phyloP scores from a whole-genome alignment of 495 filamentous ascomycete genomes.

The Tetracladium setigerum region DNA sequence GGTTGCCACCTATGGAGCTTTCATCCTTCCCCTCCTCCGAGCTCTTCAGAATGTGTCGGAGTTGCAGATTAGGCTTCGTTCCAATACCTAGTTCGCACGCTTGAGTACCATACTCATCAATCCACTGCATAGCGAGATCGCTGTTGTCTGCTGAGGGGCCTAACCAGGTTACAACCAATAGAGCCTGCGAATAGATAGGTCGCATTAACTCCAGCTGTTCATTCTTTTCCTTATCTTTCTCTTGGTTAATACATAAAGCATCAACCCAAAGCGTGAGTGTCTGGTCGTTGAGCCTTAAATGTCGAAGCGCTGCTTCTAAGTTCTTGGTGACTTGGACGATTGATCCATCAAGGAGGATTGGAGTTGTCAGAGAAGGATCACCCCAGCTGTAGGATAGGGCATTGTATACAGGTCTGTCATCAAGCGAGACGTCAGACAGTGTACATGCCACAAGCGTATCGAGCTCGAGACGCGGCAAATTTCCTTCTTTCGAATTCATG shows the following conservation, averaged over 20 bases:
- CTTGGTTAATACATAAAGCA: neutral
- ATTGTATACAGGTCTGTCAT: constrained; percentile 1
- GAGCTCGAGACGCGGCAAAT: too few species aligned
- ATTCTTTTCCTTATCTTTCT: neutral
- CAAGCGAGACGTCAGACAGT: neutral
- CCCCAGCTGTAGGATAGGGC: constrained; percentile 1
- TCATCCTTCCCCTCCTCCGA: neutral
- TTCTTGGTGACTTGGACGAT: constrained; percentile 7
- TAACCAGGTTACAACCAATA: constrained; percentile 1
- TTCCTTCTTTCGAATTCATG: too few species aligned
- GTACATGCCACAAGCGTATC: too few species aligned
- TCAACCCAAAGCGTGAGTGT: constrained; percentile 16
- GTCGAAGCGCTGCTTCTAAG: neutral
- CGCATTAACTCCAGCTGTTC: neutral
- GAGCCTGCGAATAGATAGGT: neutral
- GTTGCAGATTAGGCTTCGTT: constrained; percentile 11
- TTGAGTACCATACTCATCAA: neutral
- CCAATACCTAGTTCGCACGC: neutral
- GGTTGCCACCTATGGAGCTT: neutral
- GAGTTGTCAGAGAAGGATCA: constrained; percentile 6
- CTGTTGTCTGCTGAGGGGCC: constrained; percentile 13
- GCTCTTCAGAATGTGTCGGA: neutral
- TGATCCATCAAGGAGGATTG: constrained; percentile 1
- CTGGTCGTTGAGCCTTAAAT: too few species aligned
- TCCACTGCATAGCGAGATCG: neutral